Conservation (phyloP, 768 basidiomycete species). For the Auriscalpium vulgare region DNA sequence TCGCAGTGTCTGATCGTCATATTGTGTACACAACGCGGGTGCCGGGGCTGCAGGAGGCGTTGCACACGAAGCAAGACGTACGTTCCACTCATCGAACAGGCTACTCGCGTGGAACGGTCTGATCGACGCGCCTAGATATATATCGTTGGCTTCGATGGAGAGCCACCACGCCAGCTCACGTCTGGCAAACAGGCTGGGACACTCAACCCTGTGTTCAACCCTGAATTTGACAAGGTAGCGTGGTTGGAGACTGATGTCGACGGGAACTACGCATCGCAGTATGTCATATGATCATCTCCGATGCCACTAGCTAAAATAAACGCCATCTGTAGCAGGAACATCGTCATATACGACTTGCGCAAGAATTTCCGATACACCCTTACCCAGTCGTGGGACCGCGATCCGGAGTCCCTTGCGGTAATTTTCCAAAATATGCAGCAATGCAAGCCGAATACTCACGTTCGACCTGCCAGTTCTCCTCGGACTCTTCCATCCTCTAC, state of each 20-base stretch:
- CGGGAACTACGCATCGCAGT: constrained; percentile 61
- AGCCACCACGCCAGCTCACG: constrained; percentile 60
- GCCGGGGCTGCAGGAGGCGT: constrained; percentile 63
- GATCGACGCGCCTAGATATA: constrained; percentile 44
- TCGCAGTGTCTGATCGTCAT: constrained; percentile 58
- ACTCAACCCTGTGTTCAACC: constrained; percentile 59
- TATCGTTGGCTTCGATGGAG: constrained; percentile 50
- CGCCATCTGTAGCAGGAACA: constrained; percentile 43
- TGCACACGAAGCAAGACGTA: constrained; percentile 88
- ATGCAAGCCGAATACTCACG: background rate
- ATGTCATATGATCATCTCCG: too few species aligned
- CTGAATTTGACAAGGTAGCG: constrained; percentile 60
- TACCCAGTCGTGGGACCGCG: constrained; percentile 82
- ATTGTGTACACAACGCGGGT: constrained; percentile 87
- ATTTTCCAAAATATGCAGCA: constrained; percentile 14
- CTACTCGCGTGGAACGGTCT: background rate
- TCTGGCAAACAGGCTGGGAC: constrained; percentile 81
- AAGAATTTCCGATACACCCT: constrained; percentile 62
- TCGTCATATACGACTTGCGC: constrained; percentile 71
- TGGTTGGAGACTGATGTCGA: constrained; percentile 87
- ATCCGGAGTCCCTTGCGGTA: constrained; percentile 56
- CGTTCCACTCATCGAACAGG: background rate
- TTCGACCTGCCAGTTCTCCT: constrained; percentile 53
- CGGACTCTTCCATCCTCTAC: constrained; percentile 61
- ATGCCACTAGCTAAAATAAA: too few species aligned